Base-by-base conservation (phyloP, 495 filamentous ascomycete species). In the Talaromyces proteolyticus region DNA sequence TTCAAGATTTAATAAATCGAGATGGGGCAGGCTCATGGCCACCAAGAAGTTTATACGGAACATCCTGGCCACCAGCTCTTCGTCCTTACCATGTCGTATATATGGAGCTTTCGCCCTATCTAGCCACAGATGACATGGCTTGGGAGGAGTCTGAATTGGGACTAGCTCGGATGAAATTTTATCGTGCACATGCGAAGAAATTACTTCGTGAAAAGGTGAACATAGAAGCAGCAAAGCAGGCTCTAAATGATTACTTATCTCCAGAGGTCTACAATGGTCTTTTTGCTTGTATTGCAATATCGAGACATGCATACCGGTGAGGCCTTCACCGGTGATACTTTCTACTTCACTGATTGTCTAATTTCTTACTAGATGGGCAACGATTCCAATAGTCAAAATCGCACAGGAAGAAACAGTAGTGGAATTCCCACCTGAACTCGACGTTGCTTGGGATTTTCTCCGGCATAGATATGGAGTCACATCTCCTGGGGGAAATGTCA, bases 321-420 rank as follows among this genome's bases (percentile, higher is more conserved):
- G 39, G 10, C 14, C n/a, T 14, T 10, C 18, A 26, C 24, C 45
- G 25, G 21, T 22, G 42, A 6, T 37, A 14, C 21, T 10, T 42
- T 44, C n/a, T 4, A 18, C 34, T 5, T 47, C 16, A 26, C 22
- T 53, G 1, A 42, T 29, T 21, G 7, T 20, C n/a, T 16, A 24
- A 34, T 20, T 10, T 8, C 16, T 4, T 37, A 47, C 25, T 26
- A 69, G 68, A 40, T 75, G 72, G 72, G 72, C 50, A n/a, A 67
- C 58, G 14, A 65, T 73, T 19, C 72, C 70, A 3, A 64, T 70
- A 1, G 68, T 74, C 11, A 59, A 58, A 6, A 50, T 64, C 18
- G 70, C 68, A 22, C 72, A 75, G 51, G 53, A 62, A 21, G 69
- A 75, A 51, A 61, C 54, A 6, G 38, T 58, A 12, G 37, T 75